Evolutionary conservation across 2,329 filamentous ascomycete species (phyloP).

Genomic region (Phialocephala subalpina): DNA sequence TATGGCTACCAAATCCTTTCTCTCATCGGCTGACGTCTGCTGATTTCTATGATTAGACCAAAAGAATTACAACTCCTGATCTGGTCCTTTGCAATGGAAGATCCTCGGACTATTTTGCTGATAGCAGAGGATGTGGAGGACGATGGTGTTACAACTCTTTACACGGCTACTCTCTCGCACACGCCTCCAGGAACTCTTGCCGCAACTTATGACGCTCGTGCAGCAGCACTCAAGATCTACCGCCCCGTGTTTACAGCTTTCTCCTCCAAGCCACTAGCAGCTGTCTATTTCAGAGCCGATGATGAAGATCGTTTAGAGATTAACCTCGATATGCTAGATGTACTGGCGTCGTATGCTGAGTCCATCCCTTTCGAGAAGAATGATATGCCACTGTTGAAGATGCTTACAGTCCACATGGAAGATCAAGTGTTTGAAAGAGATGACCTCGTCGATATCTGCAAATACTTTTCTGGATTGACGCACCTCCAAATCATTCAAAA

Average conservation of each 20-base stretch:
- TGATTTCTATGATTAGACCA: not conserved
- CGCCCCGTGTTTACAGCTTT: not conserved
- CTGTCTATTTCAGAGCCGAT: conserved; percentile 11
- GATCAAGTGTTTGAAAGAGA: not conserved
- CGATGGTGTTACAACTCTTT: not conserved
- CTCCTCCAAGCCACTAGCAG: not conserved
- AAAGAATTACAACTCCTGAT: conserved; percentile 23
- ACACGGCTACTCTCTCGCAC: not conserved
- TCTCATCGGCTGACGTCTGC: not conserved
- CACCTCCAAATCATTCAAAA: conserved; percentile 2
- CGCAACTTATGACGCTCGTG: conserved; percentile 9
- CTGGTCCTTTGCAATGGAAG: conserved; percentile 8
- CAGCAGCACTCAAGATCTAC: conserved; percentile 5
- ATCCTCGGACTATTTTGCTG: not conserved
- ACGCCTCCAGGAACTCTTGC: not conserved
- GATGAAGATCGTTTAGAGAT: conserved; percentile 15
- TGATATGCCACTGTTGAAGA: conserved; percentile 6
- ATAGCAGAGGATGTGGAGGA: too few relatives aligned
- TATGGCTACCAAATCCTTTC: not conserved
- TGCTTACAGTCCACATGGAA: not conserved
- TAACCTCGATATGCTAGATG: not conserved
- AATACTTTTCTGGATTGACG: conserved; percentile 4
- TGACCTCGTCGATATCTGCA: conserved; percentile 6
- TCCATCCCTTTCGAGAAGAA: not conserved
- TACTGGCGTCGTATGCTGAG: not conserved